Base-by-base conservation (phyloP, 345 rosid species). In the Trapa bicornis region DNA sequence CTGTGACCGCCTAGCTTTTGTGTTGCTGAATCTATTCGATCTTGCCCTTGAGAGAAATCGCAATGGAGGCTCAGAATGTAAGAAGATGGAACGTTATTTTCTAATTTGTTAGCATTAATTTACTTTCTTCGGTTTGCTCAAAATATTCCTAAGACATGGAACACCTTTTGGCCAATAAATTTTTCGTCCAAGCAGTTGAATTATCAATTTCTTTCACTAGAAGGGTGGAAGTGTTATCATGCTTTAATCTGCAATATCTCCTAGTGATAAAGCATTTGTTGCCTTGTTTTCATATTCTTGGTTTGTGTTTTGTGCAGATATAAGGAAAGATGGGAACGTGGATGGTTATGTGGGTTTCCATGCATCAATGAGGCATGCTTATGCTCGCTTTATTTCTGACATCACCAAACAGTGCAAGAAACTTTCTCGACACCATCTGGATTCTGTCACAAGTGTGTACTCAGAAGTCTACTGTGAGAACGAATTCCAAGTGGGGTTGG, bases 361-460 rank as follows among this genome's bases (percentile, higher is more conserved):
- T 75, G 97, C 96, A 64, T 80, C 96, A 69, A 72, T 91, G 71
- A 85, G 96, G 72, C 95, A 86, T 35, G 82, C 89, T 54, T 91
- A 91, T 76, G 80, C 57, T 70, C 83, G 84, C 33, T 89, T 94
- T 67, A 78, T 94, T 68, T 85, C 77, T 76, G 88, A 89, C 62
- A 89, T 89, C 47, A 81, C 96, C 9, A 87, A 87, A 80, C 87
- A 91, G 65, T 89, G 99, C 83, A 91, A 89, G 84, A 89, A 91
- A 68, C 72, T 91, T 73, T 88, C 86, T 69, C 80, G 89, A 68
- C 97, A 94, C 72, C 99, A 91, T 78, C 95, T 91, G 62, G 95
- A 94, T 83, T 94, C 99, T 42, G 97, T 84, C 37, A 94, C 97
- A 4, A 91, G 99, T 61, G 89, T 97, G 74, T 91, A 94, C 72